Base-by-base conservation (phyloP, 768 basidiomycete genomes). In the Russula virescens region DNA sequence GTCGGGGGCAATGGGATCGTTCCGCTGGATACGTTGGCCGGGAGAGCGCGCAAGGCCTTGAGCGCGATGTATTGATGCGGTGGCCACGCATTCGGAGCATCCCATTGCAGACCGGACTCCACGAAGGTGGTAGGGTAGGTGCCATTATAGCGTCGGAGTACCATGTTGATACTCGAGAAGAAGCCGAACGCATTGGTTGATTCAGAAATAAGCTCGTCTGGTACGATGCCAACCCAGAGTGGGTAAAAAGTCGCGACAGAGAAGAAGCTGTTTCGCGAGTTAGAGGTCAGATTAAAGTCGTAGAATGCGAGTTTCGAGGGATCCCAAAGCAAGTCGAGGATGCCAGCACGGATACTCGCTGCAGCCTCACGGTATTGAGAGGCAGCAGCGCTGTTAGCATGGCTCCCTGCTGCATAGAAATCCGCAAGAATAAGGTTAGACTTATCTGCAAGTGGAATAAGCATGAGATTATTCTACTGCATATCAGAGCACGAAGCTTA, bases 301-400 rank as follows among this genome's bases (percentile, higher is more conserved):
- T 95, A 95, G 75, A 95, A 96, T 0, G 88, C 88, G n/a, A 92
- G 77, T 77, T 89, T 90, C 9, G 77, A 74, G 0, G 83, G 66
- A 70, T 96, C 89, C 94, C 94, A 97, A 74, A 84, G 78, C 10
- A 97, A 81, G 71, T 98, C 95, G 40, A 97, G 76, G 63, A 97
- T 83, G 0, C 86, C 94, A 23, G 74, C 78, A 61, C 83, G 82
- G 47, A 92, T 75, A 9, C 75, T 73, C 0, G 79, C 72, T 0
- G 93, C 91, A 3, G 80, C 78, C 25, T 77, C 68, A 19, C 73
- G 76, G 69, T 94, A 91, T 28, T 74, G 71, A 2, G 74, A 69
- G 0, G 79, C 80, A 5, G 78, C 77, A 0, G 75, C 72, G 0
- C 69, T 59, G 49, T 86, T 80, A 10, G 57, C 21, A 43, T 51